These are phyloP conservation scores for Chaetoceros tenuissimus DNA, from an alignment of 108 stramenopile species.

Conservation along the genomic window DNA sequence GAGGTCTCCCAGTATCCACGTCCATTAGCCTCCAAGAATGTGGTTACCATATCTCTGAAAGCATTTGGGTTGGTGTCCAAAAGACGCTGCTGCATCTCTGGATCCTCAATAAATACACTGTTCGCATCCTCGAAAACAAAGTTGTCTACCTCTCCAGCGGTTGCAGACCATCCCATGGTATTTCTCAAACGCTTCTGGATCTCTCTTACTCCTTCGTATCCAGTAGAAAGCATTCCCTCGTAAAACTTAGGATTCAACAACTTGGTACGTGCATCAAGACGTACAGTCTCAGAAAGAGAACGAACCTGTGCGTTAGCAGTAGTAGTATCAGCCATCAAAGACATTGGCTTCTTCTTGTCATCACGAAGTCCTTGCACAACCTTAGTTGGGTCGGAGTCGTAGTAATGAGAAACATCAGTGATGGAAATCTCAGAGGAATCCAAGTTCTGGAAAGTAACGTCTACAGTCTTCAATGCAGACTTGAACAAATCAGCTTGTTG, in stretches of 20 bases:
- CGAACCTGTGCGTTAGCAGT: constrained; percentile 96
- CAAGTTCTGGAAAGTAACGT: constrained; percentile 96
- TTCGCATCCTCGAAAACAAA: constrained; percentile 98
- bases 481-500: constrained; percentile 92
- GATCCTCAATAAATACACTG: constrained; percentile 89
- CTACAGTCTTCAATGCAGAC: constrained; percentile 86
- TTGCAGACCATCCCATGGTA: constrained; percentile 97
- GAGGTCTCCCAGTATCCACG: constrained; percentile 93
- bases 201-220: constrained; percentile 95
- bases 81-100: constrained; percentile 90
- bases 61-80: constrained; percentile 96
- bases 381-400: constrained; percentile 96
- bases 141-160: constrained; percentile 96
- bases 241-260: constrained; percentile 97
- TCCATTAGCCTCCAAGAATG: constrained; percentile 95
- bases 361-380: constrained; percentile 92
- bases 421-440: constrained; percentile 95
- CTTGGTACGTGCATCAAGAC: constrained; percentile 95
- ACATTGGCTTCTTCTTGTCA: constrained; percentile 93
- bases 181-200: constrained; percentile 96
- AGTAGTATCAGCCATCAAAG: constrained; percentile 95
- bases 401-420: constrained; percentile 95
- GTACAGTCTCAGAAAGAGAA: constrained; percentile 89
- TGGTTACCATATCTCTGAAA: constrained; percentile 97
- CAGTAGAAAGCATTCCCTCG: constrained; percentile 95